Evolutionary conservation across 306 rosid genomes (phyloP), one percentile per base, ranked within the genome.

Genomic region (Castanea mollissima): DNA sequence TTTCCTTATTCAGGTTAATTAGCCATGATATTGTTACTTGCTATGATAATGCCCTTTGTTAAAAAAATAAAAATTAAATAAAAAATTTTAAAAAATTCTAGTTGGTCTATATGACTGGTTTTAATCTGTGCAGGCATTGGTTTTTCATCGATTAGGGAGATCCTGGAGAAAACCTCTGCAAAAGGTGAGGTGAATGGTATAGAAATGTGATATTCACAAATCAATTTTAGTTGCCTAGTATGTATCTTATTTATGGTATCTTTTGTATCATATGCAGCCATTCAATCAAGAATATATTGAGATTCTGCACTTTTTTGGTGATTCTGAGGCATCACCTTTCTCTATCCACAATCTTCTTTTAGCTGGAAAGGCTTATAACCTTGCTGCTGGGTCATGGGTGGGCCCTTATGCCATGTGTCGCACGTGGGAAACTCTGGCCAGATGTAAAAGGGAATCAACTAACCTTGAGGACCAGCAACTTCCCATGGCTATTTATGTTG

Each of bases 401-500:
- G 99, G 99, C 20, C 99, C 99, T 21, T 95, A 95, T 93, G 99
- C 99, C 55, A 90, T 95, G 96, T 95, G 99, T 80, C 96, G 97
- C 69, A 78, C 99, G 20, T 95, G 94, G 99, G 99, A 91, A 85
- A 88, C 93, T 83, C 89, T 95, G 63, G 89, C 88, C 65, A 89
- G 91, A 69, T 80, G 51, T 73, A 87, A 38, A 75, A 84, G 92
- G 78, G 93, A 79, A 77, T 74, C 21, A 38, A 70, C 54, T 78
- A 89, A 79, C 78, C 80, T 67, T 83, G 91, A 80, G 87, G 82
- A 80, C 51, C 95, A 80, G 77, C 87, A 87, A 71, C 93, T 95
- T 88, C 98, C 97, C 14, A 90, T 93, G 96, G 97, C 98, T 75
- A 60, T 95, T 68, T 93, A 95, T 79, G 87, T 95, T 85, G 97